These are phyloP conservation scores for Filosporella fistucella DNA, from an alignment of 495 filamentous ascomycete species.

Conservation along the genomic window DNA sequence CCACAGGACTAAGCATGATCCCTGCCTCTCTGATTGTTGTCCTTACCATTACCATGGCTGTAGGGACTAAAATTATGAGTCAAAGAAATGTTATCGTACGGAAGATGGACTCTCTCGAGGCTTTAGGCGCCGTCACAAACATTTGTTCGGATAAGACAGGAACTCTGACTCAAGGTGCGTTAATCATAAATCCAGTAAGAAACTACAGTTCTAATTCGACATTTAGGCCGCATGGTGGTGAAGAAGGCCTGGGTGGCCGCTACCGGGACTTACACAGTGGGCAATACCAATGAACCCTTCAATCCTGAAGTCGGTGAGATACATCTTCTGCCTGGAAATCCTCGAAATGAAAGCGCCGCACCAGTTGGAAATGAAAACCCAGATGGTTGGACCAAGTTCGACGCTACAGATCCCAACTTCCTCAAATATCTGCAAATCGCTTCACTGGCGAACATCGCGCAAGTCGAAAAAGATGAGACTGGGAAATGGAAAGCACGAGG, in stretches of 20 bases:
- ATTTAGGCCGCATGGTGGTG: conserved; percentile 54
- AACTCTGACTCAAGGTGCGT: conserved; percentile 70
- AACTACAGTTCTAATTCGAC: too few species aligned
- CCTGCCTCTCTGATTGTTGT: conserved; percentile 74
- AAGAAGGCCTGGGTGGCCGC: conserved; percentile 47
- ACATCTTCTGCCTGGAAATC: conserved; percentile 32
- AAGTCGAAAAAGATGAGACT: conserved; percentile 32
- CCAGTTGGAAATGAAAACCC: conserved; percentile 16
- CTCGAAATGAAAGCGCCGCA: too few species aligned
- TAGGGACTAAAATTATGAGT: conserved; percentile 70
- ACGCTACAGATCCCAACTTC: conserved; percentile 45
- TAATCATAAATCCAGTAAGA: too few species aligned
- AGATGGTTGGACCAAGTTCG: conserved; percentile 26
- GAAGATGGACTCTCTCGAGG: conserved; percentile 52
- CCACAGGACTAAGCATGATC: conserved; percentile 66
- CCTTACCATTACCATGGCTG: conserved; percentile 71
- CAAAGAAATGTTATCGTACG: conserved; percentile 64
- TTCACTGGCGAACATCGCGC: too few species aligned
- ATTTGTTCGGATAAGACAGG: conserved; percentile 74
- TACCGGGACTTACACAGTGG: conserved; percentile 54
- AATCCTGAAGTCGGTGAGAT: conserved; percentile 52
- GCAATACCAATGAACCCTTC: conserved; percentile 48
- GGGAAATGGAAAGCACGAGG: conserved; percentile 66
- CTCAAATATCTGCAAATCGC: conserved; percentile 28
- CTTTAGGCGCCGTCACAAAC: conserved; percentile 54